These are phyloP conservation scores for Medicago truncatula DNA, from an alignment of 306 rosid genomes.

Conservation along the genomic window MtrunA17r5.0-ANR NC_053045.1:59514001-59514500, in stretches of 20 bases:
- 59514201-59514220: neutral
- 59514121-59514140: neutral
- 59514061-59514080: constrained; percentile 63
- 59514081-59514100: neutral
- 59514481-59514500: too few species aligned
- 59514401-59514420: neutral
- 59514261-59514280: neutral
- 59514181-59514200: neutral
- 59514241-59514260: neutral
- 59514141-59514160: neutral
- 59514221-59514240: neutral
- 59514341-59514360: neutral
- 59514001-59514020: constrained; percentile 28
- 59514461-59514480: neutral
- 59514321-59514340: neutral
- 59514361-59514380: neutral
- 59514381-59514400: neutral
- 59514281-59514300: neutral
- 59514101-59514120: neutral
- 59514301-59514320: neutral
- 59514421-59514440: neutral
- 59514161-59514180: neutral
- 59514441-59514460: neutral
- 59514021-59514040: constrained; percentile 59
- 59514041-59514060: constrained; percentile 69